Evolutionary conservation across 306 rosid genomes (phyloP), one percentile per base, ranked within the genome.

Genomic region (Ceratonia siliqua): DNA sequence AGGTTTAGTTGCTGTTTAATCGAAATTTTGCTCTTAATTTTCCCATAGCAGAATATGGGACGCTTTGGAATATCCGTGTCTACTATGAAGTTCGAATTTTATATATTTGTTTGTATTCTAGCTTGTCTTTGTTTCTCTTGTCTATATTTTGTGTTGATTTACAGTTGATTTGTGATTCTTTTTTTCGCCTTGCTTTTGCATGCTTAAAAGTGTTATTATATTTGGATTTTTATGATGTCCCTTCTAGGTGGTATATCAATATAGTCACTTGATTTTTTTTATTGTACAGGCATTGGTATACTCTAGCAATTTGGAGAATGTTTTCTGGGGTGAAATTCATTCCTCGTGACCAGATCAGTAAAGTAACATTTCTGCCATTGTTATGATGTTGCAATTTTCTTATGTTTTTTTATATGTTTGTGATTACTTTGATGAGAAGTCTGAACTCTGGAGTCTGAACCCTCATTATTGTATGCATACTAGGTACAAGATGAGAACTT

Each of bases 301-400:
- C 22, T 70, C 15, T 36, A 64, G 57, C 48, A 62, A 55, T 18
- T 22, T 62, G 14, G 56, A 61, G 61, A 78, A 85, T 85, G 89
- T 59, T 85, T 82, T 81, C 84, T 14, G 80, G 82, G 18, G 71
- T 85, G 46, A 85, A 85, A 30, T 78, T 85, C 63, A 75, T 85
- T 74, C 82, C 84, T 8, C 89, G 86, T 56, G 84, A 79, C 48
- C 67, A 85, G 85, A 74, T 85, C 8, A 67, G 73, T 72, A 11
- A 49, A 27, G 71, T 45, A 42, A 9, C 55, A 52, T n/a, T 62
- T 10, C 22, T 39, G 52, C 75, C 68, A 12, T 9, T 36, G 35
- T 70, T 32, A 50, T 49, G 21, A 11, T 49, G 33, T 64, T 81
- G 13, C 3, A 3, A 7, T 64, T 32, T 39, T 58, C 42, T 3